phyloP scores from a whole-genome alignment of 2,329 filamentous ascomycete species.

The Xylariaceae sp. region DNA sequence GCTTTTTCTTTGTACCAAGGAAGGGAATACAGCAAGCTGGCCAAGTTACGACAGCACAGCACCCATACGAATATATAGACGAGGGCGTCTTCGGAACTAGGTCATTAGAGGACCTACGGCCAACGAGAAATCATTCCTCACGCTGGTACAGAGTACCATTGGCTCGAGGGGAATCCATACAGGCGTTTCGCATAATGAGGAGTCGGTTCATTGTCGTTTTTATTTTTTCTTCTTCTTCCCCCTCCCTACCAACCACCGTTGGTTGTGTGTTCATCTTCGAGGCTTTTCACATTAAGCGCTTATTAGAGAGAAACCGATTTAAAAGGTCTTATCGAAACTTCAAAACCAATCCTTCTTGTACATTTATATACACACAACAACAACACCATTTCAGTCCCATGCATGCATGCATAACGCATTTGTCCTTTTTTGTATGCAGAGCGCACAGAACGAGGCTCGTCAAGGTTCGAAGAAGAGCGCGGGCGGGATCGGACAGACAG shows the following conservation, averaged over 20 bases:
- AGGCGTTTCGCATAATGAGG: background rate
- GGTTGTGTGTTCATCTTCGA: background rate
- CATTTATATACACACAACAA: background rate
- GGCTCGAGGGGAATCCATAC: slow-evolving; percentile 2
- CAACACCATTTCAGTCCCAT: background rate
- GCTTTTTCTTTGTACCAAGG: slow-evolving; percentile 24
- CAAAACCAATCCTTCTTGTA: background rate
- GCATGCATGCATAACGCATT: background rate
- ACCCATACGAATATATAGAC: slow-evolving; percentile 23
- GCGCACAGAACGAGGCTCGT: background rate
- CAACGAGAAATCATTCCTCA: slow-evolving; percentile 22
- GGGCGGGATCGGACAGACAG: no score
- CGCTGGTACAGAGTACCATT: slow-evolving; percentile 24
- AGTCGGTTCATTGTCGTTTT: background rate
- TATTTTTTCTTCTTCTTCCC: background rate
- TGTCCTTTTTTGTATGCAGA: background rate
- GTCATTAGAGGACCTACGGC: slow-evolving; percentile 14
- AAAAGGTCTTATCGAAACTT: background rate
- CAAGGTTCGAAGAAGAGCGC: no score
- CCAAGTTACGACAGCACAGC: slow-evolving; percentile 8
- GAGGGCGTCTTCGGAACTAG: slow-evolving; percentile 17
- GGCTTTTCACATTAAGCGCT: background rate
- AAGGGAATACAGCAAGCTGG: slow-evolving; percentile 15
- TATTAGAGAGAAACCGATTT: background rate
- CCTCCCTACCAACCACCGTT: background rate